Conservation (phyloP, 805 yeast genomes). For the Cyberlindnera americana region DNA sequence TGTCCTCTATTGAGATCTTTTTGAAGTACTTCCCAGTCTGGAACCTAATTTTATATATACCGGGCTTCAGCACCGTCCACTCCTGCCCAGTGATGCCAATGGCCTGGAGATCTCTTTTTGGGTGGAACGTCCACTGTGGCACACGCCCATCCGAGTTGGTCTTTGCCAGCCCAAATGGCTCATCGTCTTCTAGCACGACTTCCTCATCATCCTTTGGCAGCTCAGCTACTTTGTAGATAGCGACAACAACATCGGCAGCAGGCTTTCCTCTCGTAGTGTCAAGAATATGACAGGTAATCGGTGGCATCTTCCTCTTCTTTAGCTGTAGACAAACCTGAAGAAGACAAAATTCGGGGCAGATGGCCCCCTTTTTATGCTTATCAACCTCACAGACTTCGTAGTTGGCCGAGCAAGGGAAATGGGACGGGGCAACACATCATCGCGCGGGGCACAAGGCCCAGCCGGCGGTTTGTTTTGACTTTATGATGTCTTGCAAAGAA, state of each 20-base stretch:
- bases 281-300: constrained; percentile 85
- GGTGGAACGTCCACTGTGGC: constrained; percentile 56
- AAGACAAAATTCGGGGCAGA: background rate
- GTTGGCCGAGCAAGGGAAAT: constrained; percentile 5
- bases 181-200: constrained; percentile 29
- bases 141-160: constrained; percentile 85
- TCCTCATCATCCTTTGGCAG: constrained; percentile 24
- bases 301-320: constrained; percentile 30
- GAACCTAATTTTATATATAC: constrained; percentile 73
- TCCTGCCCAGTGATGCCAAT: constrained; percentile 33
- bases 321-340: too few relatives aligned
- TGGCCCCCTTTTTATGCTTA: too few relatives aligned
- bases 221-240: constrained; percentile 38
- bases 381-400: constrained; percentile 9
- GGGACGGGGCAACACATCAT: constrained; percentile 10
- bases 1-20: constrained; percentile 19
- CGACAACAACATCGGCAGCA: constrained; percentile 71
- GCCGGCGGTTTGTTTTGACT: too few relatives aligned
- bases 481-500: too few relatives aligned
- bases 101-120: constrained; percentile 25
- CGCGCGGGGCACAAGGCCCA: too few relatives aligned
- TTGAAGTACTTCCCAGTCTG: constrained; percentile 66
- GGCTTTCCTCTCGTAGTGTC: constrained; percentile 86
- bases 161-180: constrained; percentile 60
- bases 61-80: constrained; percentile 52